Evolutionary conservation across 1,284 basidiomycete genomes (phyloP).

Genomic region (Wallemia hederae): DNA sequence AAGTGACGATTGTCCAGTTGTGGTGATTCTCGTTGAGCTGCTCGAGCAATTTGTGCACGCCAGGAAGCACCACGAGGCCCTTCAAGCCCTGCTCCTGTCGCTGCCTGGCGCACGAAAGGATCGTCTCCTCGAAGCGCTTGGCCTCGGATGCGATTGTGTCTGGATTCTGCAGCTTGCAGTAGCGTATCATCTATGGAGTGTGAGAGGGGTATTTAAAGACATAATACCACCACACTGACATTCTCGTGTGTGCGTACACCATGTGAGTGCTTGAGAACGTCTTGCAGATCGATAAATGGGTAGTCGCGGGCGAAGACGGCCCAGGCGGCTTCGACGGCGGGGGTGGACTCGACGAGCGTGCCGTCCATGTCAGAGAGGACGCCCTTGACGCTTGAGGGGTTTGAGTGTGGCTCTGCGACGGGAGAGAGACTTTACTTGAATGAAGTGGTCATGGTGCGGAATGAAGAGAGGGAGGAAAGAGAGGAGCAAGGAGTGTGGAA

Average conservation of each 20-base stretch:
- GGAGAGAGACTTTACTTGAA: neutral
- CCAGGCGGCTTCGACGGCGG: neutral
- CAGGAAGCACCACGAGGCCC: conserved; percentile 16
- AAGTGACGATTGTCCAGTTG: conserved; percentile 46
- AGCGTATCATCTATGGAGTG: neutral
- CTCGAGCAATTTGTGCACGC: conserved; percentile 10
- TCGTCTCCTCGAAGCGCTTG: conserved; percentile 15
- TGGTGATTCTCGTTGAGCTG: conserved; percentile 29
- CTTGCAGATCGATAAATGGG: neutral
- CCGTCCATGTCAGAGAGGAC: conserved; percentile 1
- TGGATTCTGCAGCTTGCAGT: neutral
- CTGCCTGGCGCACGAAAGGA: conserved; percentile 13
- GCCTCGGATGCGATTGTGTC: conserved; percentile 1
- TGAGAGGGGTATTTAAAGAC: neutral
- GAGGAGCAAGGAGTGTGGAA: neutral
- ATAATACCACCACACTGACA: neutral
- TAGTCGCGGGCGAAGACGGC: neutral
- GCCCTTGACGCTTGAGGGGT: neutral
- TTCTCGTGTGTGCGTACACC: neutral
- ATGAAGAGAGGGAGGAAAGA: neutral
- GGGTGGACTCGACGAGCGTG: neutral
- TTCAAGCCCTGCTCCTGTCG: conserved; percentile 14
- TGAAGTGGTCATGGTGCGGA: neutral
- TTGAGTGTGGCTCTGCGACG: neutral
- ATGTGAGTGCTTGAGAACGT: conserved; percentile 1